Base-by-base conservation (phyloP, 2,329 filamentous ascomycete genomes). In the Rugonectria rugulosa region DNA sequence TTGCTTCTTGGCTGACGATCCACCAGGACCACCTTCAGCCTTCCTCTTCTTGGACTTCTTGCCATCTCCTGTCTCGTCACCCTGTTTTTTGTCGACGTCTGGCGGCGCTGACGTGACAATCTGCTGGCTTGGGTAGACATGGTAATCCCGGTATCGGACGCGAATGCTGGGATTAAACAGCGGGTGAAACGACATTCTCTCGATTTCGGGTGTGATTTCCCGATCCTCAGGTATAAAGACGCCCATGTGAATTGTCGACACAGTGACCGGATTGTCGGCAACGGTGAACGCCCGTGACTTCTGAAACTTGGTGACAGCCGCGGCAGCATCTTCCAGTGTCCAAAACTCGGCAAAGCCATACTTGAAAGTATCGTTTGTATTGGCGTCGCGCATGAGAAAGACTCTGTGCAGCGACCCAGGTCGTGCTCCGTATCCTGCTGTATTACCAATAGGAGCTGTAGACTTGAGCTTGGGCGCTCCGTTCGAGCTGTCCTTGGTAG, bases 311-410 rank as follows among this genome's bases (percentile, higher is more conserved):
- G 82, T 80, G 68, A 93, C 76, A 4, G 91, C 91, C 19, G 87
- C 88, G 70, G 87, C 82, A 2, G 91, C 90, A 71, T 95, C 90
- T 70, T 89, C 86, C 15, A 91, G 78, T 0, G 85, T 89, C 65
- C 85, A 88, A 69, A 93, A 96, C 71, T 96, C 91, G 1, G 88
- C 91, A 72, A 96, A 96, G 0, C 91, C 91, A 65, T 91, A 96
- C 62, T 88, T 85, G 81, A 90, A 90, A 46, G 88, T 91, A 57
- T 90, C 87, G 50, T 91, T 83, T 4, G 81, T 88, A 57, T 79
- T 81, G 38, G 87, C 82, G 68, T 94, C 89, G 51, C 91, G 85
- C 66, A 95, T 87, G 21, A 96, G 76, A 57, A 95, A 84, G 2
- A 95, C 86, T 46, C 91, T 86, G 58, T 89, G 85, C 8, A 96